Evolutionary conservation across 495 filamentous ascomycete genomes (phyloP).

Genomic region (Podospora sp.): DNA sequence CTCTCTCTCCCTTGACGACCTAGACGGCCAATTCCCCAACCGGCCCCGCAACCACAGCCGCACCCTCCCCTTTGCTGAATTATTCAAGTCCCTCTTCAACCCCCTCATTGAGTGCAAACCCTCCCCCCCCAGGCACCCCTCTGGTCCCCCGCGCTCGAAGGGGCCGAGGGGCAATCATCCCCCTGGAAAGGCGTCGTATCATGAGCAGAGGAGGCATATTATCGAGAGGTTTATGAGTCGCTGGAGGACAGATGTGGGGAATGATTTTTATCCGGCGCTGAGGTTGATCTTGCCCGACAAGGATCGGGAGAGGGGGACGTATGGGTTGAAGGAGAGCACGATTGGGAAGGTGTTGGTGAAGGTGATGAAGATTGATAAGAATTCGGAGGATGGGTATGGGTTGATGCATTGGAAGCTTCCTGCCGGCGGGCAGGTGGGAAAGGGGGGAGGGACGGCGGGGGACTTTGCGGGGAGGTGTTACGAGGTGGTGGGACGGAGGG

Average conservation of each 20-base stretch:
- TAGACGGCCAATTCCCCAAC: conserved; percentile 81
- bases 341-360: conserved; percentile 88
- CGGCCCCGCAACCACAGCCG: conserved; percentile 76
- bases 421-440: conserved; percentile 56
- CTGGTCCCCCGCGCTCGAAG: conserved; percentile 24
- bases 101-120: conserved; percentile 84
- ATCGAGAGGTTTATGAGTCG: conserved; percentile 86
- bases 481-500: conserved; percentile 82
- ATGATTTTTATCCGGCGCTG: conserved; percentile 92
- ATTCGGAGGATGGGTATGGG: conserved; percentile 82
- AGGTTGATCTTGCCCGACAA: conserved; percentile 92
- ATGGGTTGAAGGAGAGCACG: conserved; percentile 89
- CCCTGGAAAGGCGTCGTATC: conserved; percentile 62
- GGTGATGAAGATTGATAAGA: conserved; percentile 88
- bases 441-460: conserved; percentile 71
- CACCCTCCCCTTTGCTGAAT: conserved; percentile 81
- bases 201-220: conserved; percentile 80
- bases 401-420: conserved; percentile 95
- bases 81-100: conserved; percentile 80
- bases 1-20: conserved; percentile 50
- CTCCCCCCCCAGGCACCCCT: conserved; percentile 58
- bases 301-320: conserved; percentile 90
- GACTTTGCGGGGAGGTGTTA: conserved; percentile 89
- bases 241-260: conserved; percentile 85
- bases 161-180: conserved; percentile 45